Evolutionary conservation across 2,329 filamentous ascomycete genomes (phyloP), one percentile per base, ranked within the genome.

Genomic region (Knoxdaviesia proteae): DNA sequence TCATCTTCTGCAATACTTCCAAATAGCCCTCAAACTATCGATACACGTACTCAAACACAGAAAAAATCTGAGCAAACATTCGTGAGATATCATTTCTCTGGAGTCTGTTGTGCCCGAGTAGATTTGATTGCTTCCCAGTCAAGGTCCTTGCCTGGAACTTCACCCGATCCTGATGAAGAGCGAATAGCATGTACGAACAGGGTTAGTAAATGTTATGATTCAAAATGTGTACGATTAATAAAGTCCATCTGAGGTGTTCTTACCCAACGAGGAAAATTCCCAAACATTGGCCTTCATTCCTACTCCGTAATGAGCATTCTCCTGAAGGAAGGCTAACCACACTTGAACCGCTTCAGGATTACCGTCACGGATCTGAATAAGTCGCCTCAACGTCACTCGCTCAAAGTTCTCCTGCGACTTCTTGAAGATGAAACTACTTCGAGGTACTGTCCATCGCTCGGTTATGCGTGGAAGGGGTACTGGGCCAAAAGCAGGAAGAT

Each of bases 281-380:
- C 82, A 98, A 41, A 96, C 72, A 57, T 98, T 94, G 42, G 90
- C 90, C 69, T 98, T 98, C 86, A 98, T 92, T 53, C 90, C 90
- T 36, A 96, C 79, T n/a, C 90, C 90, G 51, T 92, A 83, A 57
- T 90, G 93, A 37, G 86, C 83, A 56, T 94, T 80, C 61, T 93
- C 93, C 54, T 82, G 74, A 55, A 98, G 59, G 56, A 93, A 96
- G 0, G 84, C 86, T 45, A 98, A 64, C 90, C 90, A 98, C 32
- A 87, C 60, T 59, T 92, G 80, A 34, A 98, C 86, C 1, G 77
- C 79, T 57, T 94, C 84, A 1, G 86, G 77, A 53, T 94, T 71
- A 0, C 86, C 90, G 54, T 96, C 90, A 49, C 84, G 80, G 54
- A 98, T 90, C 61, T 94, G 86, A 42, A 98, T 86, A 52, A 94